These are phyloP conservation scores for Leishmania braziliensis DNA, from an alignment of 208 protist genomes.

Conservation along the genomic window DNA sequence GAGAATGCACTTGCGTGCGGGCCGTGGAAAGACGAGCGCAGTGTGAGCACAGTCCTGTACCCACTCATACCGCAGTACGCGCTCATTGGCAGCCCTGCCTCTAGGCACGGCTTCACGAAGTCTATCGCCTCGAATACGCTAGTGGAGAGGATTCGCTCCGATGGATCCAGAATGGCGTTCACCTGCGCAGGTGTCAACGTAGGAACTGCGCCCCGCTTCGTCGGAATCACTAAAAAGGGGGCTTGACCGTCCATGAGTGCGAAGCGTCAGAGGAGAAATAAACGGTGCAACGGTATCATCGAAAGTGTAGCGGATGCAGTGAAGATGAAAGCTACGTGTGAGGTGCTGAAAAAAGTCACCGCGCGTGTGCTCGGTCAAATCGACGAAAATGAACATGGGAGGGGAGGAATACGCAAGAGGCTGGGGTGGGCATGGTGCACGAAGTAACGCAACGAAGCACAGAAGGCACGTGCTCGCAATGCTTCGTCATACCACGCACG, in stretches of 20 bases:
- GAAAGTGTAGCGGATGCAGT: not conserved
- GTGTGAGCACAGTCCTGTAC: slow-evolving; percentile 59
- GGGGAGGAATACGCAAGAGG: not conserved
- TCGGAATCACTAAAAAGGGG: slow-evolving; percentile 68
- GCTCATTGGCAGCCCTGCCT: slow-evolving; percentile 41
- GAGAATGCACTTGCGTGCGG: slow-evolving; percentile 59
- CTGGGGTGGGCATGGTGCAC: not conserved
- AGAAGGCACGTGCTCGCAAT: no score
- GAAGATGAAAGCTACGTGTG: not conserved
- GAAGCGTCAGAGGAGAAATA: not conserved
- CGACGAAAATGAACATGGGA: not conserved
- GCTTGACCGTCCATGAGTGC: slow-evolving; percentile 23
- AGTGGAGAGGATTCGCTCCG: slow-evolving; percentile 65
- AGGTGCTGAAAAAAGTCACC: not conserved
- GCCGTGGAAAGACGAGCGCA: slow-evolving; percentile 69
- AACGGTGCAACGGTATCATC: not conserved
- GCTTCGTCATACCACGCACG: not conserved
- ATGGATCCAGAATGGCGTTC: slow-evolving; percentile 49
- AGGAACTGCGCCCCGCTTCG: slow-evolving; percentile 56
- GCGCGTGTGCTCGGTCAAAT: not conserved
- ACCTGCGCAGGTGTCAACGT: slow-evolving; percentile 70
- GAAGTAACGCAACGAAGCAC: not conserved
- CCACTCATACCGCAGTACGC: slow-evolving; percentile 62
- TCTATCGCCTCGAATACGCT: slow-evolving; percentile 76
- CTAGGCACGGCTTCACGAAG: slow-evolving; percentile 46